Percentiles rank a stretch among this genome's conserved stretches.
These are phyloP conservation scores for Colletotrichum tofieldiae DNA, from an alignment of 2,329 filamentous ascomycete genomes.

Conservation along the genomic window DNA sequence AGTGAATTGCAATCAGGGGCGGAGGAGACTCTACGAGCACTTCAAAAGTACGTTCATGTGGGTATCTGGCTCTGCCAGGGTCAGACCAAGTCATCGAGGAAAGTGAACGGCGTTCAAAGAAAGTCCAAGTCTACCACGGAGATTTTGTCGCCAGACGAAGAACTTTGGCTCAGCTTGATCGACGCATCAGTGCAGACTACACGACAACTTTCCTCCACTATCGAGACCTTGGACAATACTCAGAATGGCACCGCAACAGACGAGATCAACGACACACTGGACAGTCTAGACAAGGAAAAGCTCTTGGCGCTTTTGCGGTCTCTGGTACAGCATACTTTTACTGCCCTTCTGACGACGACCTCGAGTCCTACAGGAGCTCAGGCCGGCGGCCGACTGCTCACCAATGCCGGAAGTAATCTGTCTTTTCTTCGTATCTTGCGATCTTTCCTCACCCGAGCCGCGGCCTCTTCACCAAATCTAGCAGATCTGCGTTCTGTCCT, in stretches of 20 bases:
- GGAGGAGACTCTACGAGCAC: constrained; percentile 80
- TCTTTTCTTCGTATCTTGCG: constrained; percentile 92
- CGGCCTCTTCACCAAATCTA: constrained; percentile 85
- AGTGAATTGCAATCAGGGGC: constrained; percentile 74
- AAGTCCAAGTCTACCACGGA: constrained; percentile 64
- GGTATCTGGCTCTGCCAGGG: constrained; percentile 96
- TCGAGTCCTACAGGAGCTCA: constrained; percentile 64
- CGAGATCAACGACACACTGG: constrained; percentile 45
- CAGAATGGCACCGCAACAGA: constrained; percentile 44
- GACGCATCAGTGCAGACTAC: constrained; percentile 76
- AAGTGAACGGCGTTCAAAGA: constrained; percentile 61
- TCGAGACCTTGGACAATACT: constrained; percentile 54
- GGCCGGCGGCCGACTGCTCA: constrained; percentile 53
- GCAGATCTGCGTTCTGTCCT: constrained; percentile 90
- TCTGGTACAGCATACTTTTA: constrained; percentile 92
- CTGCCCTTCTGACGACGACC: constrained; percentile 84
- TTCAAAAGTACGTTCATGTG: constrained; percentile 92
- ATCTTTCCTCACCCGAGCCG: constrained; percentile 88
- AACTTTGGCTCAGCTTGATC: constrained; percentile 74
- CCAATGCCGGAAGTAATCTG: constrained; percentile 68
- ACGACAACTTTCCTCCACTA: constrained; percentile 72
- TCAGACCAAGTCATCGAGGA: constrained; percentile 77
- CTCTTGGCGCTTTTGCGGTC: constrained; percentile 79
- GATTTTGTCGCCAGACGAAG: constrained; percentile 67
- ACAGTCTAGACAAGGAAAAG: constrained; percentile 69